Conservation (phyloP, 1,139 yeast species). For the Trichomonascaceae sp. region DNA sequence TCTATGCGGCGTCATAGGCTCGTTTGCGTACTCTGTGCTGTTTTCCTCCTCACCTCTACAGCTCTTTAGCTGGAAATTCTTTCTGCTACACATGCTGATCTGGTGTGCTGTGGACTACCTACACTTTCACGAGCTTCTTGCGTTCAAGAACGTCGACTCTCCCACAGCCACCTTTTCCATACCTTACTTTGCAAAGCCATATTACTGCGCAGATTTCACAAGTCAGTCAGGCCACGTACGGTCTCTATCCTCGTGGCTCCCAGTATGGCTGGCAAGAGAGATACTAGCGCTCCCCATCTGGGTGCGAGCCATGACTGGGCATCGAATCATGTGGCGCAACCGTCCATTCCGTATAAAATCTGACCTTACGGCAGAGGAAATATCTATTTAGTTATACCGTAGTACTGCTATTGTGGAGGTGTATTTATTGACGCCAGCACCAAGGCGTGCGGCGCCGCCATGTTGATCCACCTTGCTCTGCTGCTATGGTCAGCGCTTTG, state of each 20-base stretch:
- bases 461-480: background rate
- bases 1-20: constrained; percentile 50
- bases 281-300: constrained; percentile 71
- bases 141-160: constrained; percentile 21
- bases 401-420: no score
- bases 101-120: constrained; percentile 57
- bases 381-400: constrained; percentile 15
- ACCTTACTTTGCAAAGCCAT: constrained; percentile 21
- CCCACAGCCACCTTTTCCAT: constrained; percentile 3
- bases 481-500: background rate
- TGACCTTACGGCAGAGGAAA: constrained; percentile 67
- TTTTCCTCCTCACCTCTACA: no score
- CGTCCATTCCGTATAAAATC: constrained; percentile 57
- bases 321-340: constrained; percentile 73
- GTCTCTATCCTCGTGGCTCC: constrained; percentile 27
- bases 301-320: constrained; percentile 69
- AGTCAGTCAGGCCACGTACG: constrained; percentile 4
- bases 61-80: constrained; percentile 25
- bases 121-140: constrained; percentile 40
- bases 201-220: constrained; percentile 14
- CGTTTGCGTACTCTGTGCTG: constrained; percentile 43
- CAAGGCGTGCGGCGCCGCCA: background rate
- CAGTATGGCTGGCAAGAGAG: constrained; percentile 59
- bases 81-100: constrained; percentile 38
- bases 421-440: no score